These are phyloP conservation scores for Prunus padus DNA, from an alignment of 306 rosid genomes.

Conservation along the genomic window DNA sequence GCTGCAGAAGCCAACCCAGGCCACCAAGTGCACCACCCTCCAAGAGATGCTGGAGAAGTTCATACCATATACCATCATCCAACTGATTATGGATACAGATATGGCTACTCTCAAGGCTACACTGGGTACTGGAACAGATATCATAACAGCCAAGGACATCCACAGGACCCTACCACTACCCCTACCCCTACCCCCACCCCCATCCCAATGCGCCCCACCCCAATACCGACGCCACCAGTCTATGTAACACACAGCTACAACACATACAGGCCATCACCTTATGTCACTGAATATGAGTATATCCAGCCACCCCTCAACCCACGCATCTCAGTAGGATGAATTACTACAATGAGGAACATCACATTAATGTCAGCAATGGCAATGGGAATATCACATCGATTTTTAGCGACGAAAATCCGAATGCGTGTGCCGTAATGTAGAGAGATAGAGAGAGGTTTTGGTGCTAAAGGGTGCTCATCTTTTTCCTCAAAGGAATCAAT, in stretches of 20 bases:
- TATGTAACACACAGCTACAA: slow-evolving; percentile 66
- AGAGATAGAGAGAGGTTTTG: background rate
- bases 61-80: slow-evolving; percentile 44
- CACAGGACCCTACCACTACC: slow-evolving; percentile 21
- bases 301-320: slow-evolving; percentile 49
- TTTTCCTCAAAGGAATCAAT: slow-evolving; percentile 8
- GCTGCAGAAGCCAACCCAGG: slow-evolving; percentile 31
- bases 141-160: slow-evolving; percentile 37
- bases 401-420: slow-evolving; percentile 93
- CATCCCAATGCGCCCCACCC: background rate
- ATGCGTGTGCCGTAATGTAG: slow-evolving; percentile 77
- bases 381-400: slow-evolving; percentile 59
- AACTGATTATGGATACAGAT: slow-evolving; percentile 42
- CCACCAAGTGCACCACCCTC: slow-evolving; percentile 29
- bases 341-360: slow-evolving; percentile 42
- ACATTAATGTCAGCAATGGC: slow-evolving; percentile 28
- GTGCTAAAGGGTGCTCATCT: slow-evolving; percentile 3
- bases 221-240: slow-evolving; percentile 18
- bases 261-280: slow-evolving; percentile 55
- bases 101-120: slow-evolving; percentile 33
- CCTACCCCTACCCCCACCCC: slow-evolving; percentile 6
- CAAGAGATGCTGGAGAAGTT: slow-evolving; percentile 40
- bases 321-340: slow-evolving; percentile 46
- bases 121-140: slow-evolving; percentile 35
- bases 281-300: slow-evolving; percentile 61